Evolutionary conservation across 2,329 filamentous ascomycete species (phyloP).

Genomic region (Fusarium pseudocircinatum): DNA sequence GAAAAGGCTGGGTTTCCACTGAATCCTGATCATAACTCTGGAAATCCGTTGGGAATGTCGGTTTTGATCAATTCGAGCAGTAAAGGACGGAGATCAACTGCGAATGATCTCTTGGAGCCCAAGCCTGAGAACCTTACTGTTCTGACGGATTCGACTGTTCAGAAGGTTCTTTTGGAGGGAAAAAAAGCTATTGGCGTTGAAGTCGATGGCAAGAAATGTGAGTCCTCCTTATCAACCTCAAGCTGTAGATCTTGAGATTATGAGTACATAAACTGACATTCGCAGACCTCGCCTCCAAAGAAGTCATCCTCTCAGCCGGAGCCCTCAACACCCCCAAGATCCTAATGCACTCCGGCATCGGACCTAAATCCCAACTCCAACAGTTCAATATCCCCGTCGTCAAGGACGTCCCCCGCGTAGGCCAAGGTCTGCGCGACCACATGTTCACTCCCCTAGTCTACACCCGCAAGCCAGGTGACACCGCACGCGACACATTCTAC

Average conservation of each 20-base stretch:
- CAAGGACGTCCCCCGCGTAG: constrained; percentile 49
- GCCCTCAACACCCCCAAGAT: constrained; percentile 54
- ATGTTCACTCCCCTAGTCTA: constrained; percentile 51
- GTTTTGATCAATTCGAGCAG: constrained; percentile 60
- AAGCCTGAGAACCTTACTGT: constrained; percentile 55
- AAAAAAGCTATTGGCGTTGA: constrained; percentile 33
- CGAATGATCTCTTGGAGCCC: constrained; percentile 58
- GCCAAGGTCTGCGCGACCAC: constrained; percentile 54
- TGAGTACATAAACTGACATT: not conserved
- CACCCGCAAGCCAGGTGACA: constrained; percentile 52
- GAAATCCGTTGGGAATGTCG: constrained; percentile 66
- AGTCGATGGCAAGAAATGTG: constrained; percentile 28
- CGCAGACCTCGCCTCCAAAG: constrained; percentile 48
- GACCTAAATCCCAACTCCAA: constrained; percentile 21
- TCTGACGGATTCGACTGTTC: constrained; percentile 29
- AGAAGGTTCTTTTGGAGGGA: constrained; percentile 27
- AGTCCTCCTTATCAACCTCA: not conserved
- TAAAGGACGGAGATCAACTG: constrained; percentile 60
- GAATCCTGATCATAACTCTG: constrained; percentile 67
- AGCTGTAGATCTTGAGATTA: fast-evolving
- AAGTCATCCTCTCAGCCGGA: constrained; percentile 57
- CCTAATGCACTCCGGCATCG: constrained; percentile 49
- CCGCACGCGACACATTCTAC: constrained; percentile 58
- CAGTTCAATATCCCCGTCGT: constrained; percentile 34
- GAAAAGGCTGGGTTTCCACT: constrained; percentile 58